Conservation (phyloP, 179 eudicot species). For the Carnegiea gigantea region DNA sequence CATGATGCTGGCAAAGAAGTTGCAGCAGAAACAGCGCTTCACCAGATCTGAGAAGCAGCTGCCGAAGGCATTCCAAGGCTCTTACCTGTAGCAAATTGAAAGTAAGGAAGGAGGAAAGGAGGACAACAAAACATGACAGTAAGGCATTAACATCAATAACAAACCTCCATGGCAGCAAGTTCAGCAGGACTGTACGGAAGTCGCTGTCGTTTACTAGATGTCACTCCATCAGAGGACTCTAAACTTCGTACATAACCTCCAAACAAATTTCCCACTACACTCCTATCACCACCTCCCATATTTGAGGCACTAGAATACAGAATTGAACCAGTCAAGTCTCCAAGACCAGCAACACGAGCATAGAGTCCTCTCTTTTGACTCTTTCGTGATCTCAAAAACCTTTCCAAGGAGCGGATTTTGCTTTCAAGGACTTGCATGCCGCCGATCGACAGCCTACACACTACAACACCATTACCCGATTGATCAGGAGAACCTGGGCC, state of each 20-base stretch:
- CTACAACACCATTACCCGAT: conserved; percentile 49
- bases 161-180: conserved; percentile 94
- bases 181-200: conserved; percentile 85
- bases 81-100: conserved; percentile 62
- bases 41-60: conserved; percentile 85
- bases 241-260: conserved; percentile 50
- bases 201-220: conserved; percentile 85
- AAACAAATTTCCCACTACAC: conserved; percentile 70
- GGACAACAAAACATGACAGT: background rate
- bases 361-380: conserved; percentile 97
- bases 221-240: conserved; percentile 49
- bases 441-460: conserved; percentile 72
- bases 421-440: conserved; percentile 92
- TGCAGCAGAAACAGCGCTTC: conserved; percentile 88
- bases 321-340: conserved; percentile 93
- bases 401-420: conserved; percentile 87
- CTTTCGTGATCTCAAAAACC: conserved; percentile 75
- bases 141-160: conserved; percentile 9
- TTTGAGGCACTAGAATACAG: conserved; percentile 66
- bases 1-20: conserved; percentile 86
- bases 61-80: conserved; percentile 92
- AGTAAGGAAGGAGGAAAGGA: conserved; percentile 12
- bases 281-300: conserved; percentile 63
- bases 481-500: conserved; percentile 47
- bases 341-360: conserved; percentile 90